Evolutionary conservation across 2,329 filamentous ascomycete genomes (phyloP).

Genomic region (Nectriaceae sp.): DNA sequence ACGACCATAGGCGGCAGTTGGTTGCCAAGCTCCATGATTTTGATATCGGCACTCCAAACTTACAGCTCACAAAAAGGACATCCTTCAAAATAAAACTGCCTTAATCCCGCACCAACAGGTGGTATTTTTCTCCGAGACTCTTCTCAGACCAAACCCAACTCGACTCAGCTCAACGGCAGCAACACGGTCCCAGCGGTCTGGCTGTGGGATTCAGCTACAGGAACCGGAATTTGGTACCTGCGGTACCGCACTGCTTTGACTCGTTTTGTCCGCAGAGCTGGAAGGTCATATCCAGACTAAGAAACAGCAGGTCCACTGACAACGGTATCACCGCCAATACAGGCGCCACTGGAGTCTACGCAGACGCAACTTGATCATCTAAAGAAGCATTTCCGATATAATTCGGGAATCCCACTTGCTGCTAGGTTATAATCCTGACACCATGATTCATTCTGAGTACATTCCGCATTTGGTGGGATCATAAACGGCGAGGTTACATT

Average conservation of each 20-base stretch:
- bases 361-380: no score
- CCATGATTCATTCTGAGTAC: no score
- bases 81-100: neutral
- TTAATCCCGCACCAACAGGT: no score
- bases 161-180: conserved; percentile 7
- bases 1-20: neutral
- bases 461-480: conserved; percentile 17
- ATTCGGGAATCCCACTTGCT: no score
- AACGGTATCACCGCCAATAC: no score
- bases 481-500: conserved; percentile 9
- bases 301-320: no score
- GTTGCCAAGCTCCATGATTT: neutral
- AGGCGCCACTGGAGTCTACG: no score
- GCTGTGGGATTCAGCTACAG: conserved; percentile 16
- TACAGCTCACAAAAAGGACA: neutral
- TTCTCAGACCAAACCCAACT: neutral
- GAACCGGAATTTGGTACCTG: conserved; percentile 4
- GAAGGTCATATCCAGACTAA: no score
- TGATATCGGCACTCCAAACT: neutral
- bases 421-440: no score
- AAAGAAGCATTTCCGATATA: no score
- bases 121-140: no score
- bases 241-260: conserved; percentile 7
- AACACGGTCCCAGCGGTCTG: conserved; percentile 14
- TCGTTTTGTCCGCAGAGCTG: neutral